phyloP scores from a whole-genome alignment of 352 stramenopile genomes.

The Phytophthora sansomeana region DNA sequence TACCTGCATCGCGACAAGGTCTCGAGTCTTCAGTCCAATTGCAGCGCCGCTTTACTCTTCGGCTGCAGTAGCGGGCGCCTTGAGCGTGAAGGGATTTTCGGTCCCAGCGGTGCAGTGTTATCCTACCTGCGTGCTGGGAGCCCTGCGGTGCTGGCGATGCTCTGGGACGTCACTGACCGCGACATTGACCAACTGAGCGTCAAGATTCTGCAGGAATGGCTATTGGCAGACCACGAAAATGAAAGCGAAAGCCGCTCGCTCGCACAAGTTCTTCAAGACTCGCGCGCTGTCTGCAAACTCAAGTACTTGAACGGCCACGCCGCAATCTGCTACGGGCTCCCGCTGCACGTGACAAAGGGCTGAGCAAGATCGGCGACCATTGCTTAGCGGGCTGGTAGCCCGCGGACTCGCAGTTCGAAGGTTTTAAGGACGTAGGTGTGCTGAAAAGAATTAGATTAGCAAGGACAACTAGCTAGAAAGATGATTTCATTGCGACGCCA shows the following conservation, averaged over 20 bases:
- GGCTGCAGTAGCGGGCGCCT: conserved; percentile 97
- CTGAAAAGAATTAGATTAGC: too few relatives aligned
- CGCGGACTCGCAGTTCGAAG: too few relatives aligned
- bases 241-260: conserved; percentile 45
- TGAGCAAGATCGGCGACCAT: conserved; percentile 23
- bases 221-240: conserved; percentile 65
- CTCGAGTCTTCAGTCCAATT: conserved; percentile 51
- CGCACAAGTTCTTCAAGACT: conserved; percentile 70
- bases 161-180: conserved; percentile 99
- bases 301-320: conserved; percentile 95
- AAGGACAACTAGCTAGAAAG: too few relatives aligned
- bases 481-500: too few relatives aligned
- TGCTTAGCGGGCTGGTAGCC: too few relatives aligned
- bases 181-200: conserved; percentile 96
- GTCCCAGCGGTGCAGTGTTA: conserved; percentile 94
- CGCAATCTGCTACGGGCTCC: conserved; percentile 96
- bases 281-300: conserved; percentile 93
- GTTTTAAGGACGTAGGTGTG: too few relatives aligned
- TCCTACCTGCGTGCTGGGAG: conserved; percentile 94
- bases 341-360: conserved; percentile 53
- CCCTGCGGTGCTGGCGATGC: conserved; percentile 96
- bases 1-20: conserved; percentile 91
- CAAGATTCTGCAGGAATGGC: conserved; percentile 66
- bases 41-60: conserved; percentile 94
- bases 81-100: conserved; percentile 87